Evolutionary conservation across 192 early-diverging fungal genomes (phyloP), one percentile per base, ranked within the genome.

Genomic region (Backusella circina): DNA sequence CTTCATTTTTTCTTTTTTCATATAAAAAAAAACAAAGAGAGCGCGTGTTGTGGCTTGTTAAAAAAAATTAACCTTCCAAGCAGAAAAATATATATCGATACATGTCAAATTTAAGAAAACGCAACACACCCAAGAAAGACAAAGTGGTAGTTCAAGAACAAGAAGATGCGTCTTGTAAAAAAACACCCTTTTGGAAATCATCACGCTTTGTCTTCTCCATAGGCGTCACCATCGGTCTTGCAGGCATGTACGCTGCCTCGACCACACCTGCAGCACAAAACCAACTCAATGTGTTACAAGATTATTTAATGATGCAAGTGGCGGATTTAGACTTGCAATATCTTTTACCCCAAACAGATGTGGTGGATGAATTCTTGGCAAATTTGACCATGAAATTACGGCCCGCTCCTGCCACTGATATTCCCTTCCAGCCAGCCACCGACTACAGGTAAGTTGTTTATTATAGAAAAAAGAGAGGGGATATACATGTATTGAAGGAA

Each of bases 301-400:
- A 79, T 74, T 83, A 77, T 30, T 73, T 90, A 31, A 74, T 81
- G 36, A 39, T 77, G n/a, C 57, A 86, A 21, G 39, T 88, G 30
- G 86, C 83, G 44, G 92, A 93, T 70, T 83, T 93, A 75, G 92
- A 93, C 76, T 73, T 94, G 18, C 72, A 83, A 12, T 86, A 88
- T 21, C 82, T 91, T 67, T 76, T 94, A 16, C 92, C 92, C 21
- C 83, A 87, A 6, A 87, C 86, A 71, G 85, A 90, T 75, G 74
- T 89, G 23, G 83, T 91, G 0, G 92, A 94, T 50, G 92, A 94
- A 64, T 84, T 94, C 64, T 77, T 92, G 36, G 84, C 82, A 28
- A 91, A 94, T 71, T 83, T 94, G 21, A 87, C 89, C 2, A 75
- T 76, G 39, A 86, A 86, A 41, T 74, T 88, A 32, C 84, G 71